Percentiles rank a stretch among this genome's conserved stretches.
Evolutionary conservation across 139 green algal genomes (phyloP).

Genomic region (Coccomyxa sp.): DNA sequence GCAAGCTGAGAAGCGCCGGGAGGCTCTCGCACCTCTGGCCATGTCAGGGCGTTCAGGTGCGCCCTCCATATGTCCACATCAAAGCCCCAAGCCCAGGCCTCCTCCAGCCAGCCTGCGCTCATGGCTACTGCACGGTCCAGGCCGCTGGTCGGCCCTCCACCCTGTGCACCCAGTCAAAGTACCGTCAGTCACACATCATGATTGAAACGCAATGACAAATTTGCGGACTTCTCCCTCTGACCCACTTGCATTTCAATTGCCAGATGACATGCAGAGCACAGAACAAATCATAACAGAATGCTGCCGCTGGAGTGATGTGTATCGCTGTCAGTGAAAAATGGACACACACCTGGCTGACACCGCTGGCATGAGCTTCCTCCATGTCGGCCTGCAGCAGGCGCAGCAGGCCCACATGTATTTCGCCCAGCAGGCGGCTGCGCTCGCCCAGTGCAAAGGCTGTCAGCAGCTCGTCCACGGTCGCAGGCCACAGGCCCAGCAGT

Average conservation of each 20-base stretch:
- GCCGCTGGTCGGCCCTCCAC: constrained; percentile 34
- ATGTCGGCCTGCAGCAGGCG: constrained; percentile 69
- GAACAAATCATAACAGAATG: too few species aligned
- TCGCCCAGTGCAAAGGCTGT: neutral
- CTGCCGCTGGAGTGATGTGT: too few species aligned
- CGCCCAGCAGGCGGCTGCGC: constrained; percentile 35
- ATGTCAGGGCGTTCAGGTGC: constrained; percentile 83
- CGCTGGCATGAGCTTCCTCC: constrained; percentile 62
- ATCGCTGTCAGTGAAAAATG: too few species aligned
- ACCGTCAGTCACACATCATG: too few species aligned
- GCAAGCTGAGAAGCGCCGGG: too few species aligned
- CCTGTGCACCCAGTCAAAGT: constrained; percentile 4
- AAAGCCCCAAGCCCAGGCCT: constrained; percentile 89
- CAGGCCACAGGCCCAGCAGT: constrained; percentile 55
- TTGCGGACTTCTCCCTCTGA: too few species aligned
- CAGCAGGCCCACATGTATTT: constrained; percentile 72
- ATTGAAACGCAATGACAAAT: too few species aligned
- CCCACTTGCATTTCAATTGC: neutral
- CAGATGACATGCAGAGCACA: neutral
- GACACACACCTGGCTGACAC: neutral
- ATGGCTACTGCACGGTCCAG: constrained; percentile 46
- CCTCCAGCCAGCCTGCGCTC: constrained; percentile 62
- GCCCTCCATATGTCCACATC: constrained; percentile 85
- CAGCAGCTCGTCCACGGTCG: constrained; percentile 55
- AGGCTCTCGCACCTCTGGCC: constrained; percentile 70